phyloP scores from a whole-genome alignment of 345 rosid species.

The Lepidium aucheri region DNA sequence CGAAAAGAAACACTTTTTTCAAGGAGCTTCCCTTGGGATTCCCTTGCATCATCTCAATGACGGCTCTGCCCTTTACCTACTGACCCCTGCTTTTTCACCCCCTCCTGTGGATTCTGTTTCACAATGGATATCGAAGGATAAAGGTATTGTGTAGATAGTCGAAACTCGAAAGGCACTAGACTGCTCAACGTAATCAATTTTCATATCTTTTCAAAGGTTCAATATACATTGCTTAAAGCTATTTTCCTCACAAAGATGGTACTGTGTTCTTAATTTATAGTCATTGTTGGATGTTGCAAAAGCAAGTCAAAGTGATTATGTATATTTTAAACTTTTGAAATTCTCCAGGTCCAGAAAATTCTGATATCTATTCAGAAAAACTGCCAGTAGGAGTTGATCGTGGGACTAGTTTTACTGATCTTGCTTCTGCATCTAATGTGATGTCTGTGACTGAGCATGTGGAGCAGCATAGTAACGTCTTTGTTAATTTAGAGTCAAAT shows the following conservation, averaged over 20 bases:
- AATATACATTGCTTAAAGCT: constrained; percentile 3
- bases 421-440: constrained; percentile 21
- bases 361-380: constrained; percentile 26
- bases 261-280: background rate
- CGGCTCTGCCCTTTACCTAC: constrained; percentile 60
- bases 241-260: background rate
- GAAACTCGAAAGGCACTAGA: constrained; percentile 1
- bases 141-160: constrained; percentile 39
- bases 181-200: constrained; percentile 10
- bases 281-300: constrained; percentile 4
- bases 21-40: constrained; percentile 42
- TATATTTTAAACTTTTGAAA: background rate
- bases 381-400: constrained; percentile 18
- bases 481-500: constrained; percentile 23
- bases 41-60: constrained; percentile 69
- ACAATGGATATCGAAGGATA: constrained; percentile 41
- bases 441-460: constrained; percentile 26
- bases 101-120: constrained; percentile 54
- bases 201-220: constrained; percentile 36
- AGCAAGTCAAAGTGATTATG: background rate
- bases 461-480: constrained; percentile 23
- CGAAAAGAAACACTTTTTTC: constrained; percentile 17
- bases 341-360: constrained; percentile 32
- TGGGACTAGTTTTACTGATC: constrained; percentile 20
- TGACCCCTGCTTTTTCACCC: constrained; percentile 63